phyloP scores from a whole-genome alignment of 2,329 filamentous ascomycete species.

The Phialocephala sp. region DNA sequence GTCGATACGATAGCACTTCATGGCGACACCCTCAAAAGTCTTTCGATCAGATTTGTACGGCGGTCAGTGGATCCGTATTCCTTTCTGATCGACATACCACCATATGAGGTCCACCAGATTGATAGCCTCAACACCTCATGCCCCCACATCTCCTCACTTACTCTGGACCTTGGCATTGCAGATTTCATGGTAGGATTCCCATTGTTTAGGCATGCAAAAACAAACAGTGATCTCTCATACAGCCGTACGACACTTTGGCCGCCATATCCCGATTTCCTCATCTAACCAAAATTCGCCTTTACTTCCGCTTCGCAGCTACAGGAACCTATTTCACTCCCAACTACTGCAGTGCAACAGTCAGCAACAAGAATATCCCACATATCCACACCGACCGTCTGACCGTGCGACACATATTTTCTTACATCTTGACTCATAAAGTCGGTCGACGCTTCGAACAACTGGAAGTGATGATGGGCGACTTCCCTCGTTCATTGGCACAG shows the following conservation, averaged over 20 bases:
- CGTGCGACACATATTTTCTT: background rate
- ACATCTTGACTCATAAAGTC: background rate
- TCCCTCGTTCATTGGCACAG: background rate
- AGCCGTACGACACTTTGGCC: constrained; percentile 8
- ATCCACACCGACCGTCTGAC: constrained; percentile 10
- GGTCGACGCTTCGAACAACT: background rate
- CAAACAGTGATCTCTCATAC: background rate
- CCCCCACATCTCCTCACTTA: background rate
- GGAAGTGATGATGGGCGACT: constrained; percentile 10
- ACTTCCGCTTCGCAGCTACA: background rate
- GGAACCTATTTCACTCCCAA: background rate
- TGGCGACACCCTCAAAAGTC: constrained; percentile 8
- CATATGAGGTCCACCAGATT: background rate
- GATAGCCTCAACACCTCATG: background rate
- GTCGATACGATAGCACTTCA: background rate
- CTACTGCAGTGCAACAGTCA: background rate
- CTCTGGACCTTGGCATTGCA: background rate
- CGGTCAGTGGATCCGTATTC: constrained; percentile 1
- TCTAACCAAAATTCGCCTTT: background rate
- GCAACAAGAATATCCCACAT: background rate
- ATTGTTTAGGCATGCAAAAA: background rate
- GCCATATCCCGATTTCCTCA: constrained; percentile 13
- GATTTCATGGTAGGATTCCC: background rate
- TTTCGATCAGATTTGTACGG: constrained; percentile 9
- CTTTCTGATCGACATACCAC: background rate